A percentile compares a stretch with the other conserved stretches of the same genome.
Conservation (phyloP, 208 protist species). For the Trypanosomatidae sp. region DNA sequence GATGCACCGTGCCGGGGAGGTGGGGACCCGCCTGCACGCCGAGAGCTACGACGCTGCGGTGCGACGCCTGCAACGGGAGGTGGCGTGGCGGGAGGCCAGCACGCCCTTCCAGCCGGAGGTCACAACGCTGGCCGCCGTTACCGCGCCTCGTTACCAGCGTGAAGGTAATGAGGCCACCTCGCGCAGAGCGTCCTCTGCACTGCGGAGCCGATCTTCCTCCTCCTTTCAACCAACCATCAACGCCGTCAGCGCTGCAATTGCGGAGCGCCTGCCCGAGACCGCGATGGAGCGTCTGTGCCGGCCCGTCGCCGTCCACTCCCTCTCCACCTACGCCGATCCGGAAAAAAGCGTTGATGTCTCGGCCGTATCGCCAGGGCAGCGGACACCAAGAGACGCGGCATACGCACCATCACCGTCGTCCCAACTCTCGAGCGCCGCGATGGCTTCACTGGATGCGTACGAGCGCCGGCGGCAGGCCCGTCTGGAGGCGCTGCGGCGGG, state of each 20-base stretch:
- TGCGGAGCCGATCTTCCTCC: too few species aligned
- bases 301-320: conserved; percentile 18
- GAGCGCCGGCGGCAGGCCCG: conserved; percentile 44
- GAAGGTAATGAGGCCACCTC: background rate
- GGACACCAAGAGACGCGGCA: too few species aligned
- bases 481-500: conserved; percentile 33
- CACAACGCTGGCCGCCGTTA: conserved; percentile 35
- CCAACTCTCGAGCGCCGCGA: conserved; percentile 26
- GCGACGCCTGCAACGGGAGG: conserved; percentile 42
- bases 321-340: conserved; percentile 24
- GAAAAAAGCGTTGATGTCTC: background rate
- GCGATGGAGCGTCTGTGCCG: conserved; percentile 50
- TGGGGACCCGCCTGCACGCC: conserved; percentile 53
- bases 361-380: background rate
- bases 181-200: background rate
- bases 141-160: conserved; percentile 28
- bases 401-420: background rate
- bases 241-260: conserved; percentile 72
- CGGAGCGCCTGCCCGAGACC: conserved; percentile 45
- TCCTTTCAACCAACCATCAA: conserved; percentile 61
- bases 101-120: conserved; percentile 52
- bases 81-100: conserved; percentile 13
- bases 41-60: conserved; percentile 41
- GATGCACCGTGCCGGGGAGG: conserved; percentile 42
- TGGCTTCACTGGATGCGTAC: conserved; percentile 41